Evolutionary conservation across 2,329 filamentous ascomycete genomes (phyloP), one percentile per base, ranked within the genome.

Genomic region (Trichoderma breve): DNA sequence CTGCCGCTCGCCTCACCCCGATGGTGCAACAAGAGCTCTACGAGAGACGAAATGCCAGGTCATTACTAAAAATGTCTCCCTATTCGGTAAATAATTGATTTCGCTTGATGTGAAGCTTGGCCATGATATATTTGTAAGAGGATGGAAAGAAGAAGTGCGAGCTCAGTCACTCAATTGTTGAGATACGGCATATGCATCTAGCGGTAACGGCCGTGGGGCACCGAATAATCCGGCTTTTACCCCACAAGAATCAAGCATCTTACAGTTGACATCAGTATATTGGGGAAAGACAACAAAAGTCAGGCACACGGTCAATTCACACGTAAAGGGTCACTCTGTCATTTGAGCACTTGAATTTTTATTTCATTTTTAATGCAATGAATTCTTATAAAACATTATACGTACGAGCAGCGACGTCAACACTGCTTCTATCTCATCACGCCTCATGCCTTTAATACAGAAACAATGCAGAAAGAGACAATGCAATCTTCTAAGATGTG

Each of bases 361-460:
- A 6, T 53, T 65, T 65, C 18, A 9, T 14, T 39, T 63, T 28
- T 18, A 2, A 43, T 26, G 26, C 7, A n/a, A 47, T 64, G 30
- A 43, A 34, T 61, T 32, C n/a, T 47, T 34, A 24, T 51, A 69
- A 69, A 58, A 51, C 51, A 58, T 67, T 67, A 69, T 69, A 7
- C 65, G 32, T 28, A 47, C 18, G 30, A 61, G 34, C 55, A 60
- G 26, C 14, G 28, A 32, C 34, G 24, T 43, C 21, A 6, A 34
- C 32, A 39, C 24, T 26, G 15, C 64, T 58, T n/a, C 32, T 67
- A 51, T 21, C 26, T 30, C 18, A 47, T 36, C 12, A 18, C 36
- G 9, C 14, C 53, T 34, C 51, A 28, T 70, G 28, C 26, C 21
- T 26, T 62, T 21, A 34, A n/a, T 53, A 62, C 67, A 61, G 57